Evolutionary conservation across 1,284 basidiomycete genomes (phyloP), one percentile per base, ranked within the genome.

Genomic region (Cryptococcus sp.): DNA sequence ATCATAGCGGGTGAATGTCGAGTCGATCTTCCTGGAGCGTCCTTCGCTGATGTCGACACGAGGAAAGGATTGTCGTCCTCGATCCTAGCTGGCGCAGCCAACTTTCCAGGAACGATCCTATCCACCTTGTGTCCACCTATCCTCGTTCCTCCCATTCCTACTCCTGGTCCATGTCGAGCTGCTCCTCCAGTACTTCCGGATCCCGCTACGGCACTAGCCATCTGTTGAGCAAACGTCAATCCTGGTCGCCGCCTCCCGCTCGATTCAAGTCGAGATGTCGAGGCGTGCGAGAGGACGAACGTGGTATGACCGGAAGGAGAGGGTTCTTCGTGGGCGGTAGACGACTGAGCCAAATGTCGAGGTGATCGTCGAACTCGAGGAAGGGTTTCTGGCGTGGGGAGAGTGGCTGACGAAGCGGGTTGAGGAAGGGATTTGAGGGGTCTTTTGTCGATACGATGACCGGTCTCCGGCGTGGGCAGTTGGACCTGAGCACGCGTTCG

Each of bases 321-420:
- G 0, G 59, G 60, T 3, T 43, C 24, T 12, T 26, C 41, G 10
- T 45, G 14, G 5, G 10, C 18, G 18, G 26, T 7, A 34, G 19
- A 31, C 3, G 22, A 26, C 18, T 23, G 22, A 46, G 28, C 33
- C 38, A 23, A 14, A 21, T 40, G 45, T 24, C 16, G 33, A 22
- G 18, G 43, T 18, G 32, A 21, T 25, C 23, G 47, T 11, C 58
- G 59, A 43, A 60, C 57, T 16, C 63, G 75, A 16, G 80, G 80
- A 7, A 68, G 77, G 9, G 76, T 78, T 16, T 84, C 81, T 75
- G 77, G 75, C 4, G 72, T 68, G 14, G 82, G 82, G 2, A 76
- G 75, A 59, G 65, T 40, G 66, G 77, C 76, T 78, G 72, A 44
- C n/a, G 45, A 45, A 37, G 26, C 21, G 16, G 37, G 51, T 44